Base-by-base conservation (phyloP, 768 basidiomycete genomes). In the Leccinum subtestaceum region DNA sequence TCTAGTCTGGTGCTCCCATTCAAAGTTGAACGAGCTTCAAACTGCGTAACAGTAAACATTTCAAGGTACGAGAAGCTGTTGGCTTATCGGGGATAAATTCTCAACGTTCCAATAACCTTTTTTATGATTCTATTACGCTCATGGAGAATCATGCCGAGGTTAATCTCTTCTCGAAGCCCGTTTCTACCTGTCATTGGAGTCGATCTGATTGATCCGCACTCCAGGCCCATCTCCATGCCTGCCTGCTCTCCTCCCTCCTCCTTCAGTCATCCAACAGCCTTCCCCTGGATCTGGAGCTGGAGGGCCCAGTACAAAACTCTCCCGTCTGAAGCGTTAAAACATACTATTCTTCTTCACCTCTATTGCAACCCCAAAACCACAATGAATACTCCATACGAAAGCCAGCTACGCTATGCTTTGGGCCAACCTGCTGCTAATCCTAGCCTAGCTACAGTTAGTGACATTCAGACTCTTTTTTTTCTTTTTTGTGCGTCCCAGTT, bases 211-310 rank as follows among this genome's bases (percentile, higher is more conserved):
- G n/a, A 38, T 17, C 32, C 17, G 43, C 45, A 19, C 45, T 48
- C 61, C 56, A 57, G 10, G 1, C 13, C 23, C 21, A 7, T 25
- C 29, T 63, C 29, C 19, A 27, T 32, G 11, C 12, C 1, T 32
- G 17, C 13, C 21, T 7, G 11, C 5, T 27, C 32, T 45, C 61
- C 48, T 17, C 15, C 34, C 52, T 47, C 61, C 32, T 40, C 1
- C 1, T 5, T 32, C 50, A 1, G 15, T 62, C 2, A 15, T 31
- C 52, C 52, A 51, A 31, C 31, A 15, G 13, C 48, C 43, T 51
- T 63, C 52, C 51, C 19, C 15, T 23, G 47, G 32, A 45, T 34
- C 21, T 11, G 40, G 12, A 40, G 17, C 40, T 63, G 61, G 61
- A 63, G 43, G 3, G n/a, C 19, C 15, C 13, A 7, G 12, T 3